A percentile compares a stretch with the other conserved stretches of the same genome.
Conservation (phyloP, 371 early-diverging fungal genomes). For the Syncephalastrum sp. region DNA sequence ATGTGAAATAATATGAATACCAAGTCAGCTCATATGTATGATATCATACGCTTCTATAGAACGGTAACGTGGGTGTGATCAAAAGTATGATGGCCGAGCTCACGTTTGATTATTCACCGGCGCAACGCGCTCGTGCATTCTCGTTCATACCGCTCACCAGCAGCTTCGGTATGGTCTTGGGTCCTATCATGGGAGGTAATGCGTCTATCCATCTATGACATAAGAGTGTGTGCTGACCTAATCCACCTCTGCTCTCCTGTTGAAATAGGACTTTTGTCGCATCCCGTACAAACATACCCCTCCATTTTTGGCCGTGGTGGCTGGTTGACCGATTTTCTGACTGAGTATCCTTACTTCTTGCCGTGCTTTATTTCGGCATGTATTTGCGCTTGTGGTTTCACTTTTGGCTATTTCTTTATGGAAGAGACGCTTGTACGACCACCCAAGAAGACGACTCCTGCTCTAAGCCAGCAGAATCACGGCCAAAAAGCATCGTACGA, state of each 20-base stretch:
- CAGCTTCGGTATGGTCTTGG: slow-evolving; percentile 59
- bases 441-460: not conserved
- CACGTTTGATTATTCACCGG: slow-evolving; percentile 48
- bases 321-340: slow-evolving; percentile 53
- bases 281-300: slow-evolving; percentile 74
- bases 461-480: not conserved
- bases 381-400: slow-evolving; percentile 63
- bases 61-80: slow-evolving; percentile 78
- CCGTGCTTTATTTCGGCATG: slow-evolving; percentile 77
- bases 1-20: slow-evolving; percentile 1
- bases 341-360: slow-evolving; percentile 77
- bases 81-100: slow-evolving; percentile 87
- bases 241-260: no score
- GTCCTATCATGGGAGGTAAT: slow-evolving; percentile 73
- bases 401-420: slow-evolving; percentile 67
- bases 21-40: no score
- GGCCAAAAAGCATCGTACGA: not conserved
- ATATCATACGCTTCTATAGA: slow-evolving; percentile 12
- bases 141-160: slow-evolving; percentile 55
- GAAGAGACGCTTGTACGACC: slow-evolving; percentile 64
- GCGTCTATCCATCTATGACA: not conserved
- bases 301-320: slow-evolving; percentile 60
- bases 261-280: slow-evolving; percentile 55
- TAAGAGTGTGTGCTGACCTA: no score
- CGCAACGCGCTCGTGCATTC: slow-evolving; percentile 52